Percentiles rank a stretch among this genome's conserved stretches.
Conservation (phyloP, 192 early-diverging fungal species). For the Coemansia sp. region DNA sequence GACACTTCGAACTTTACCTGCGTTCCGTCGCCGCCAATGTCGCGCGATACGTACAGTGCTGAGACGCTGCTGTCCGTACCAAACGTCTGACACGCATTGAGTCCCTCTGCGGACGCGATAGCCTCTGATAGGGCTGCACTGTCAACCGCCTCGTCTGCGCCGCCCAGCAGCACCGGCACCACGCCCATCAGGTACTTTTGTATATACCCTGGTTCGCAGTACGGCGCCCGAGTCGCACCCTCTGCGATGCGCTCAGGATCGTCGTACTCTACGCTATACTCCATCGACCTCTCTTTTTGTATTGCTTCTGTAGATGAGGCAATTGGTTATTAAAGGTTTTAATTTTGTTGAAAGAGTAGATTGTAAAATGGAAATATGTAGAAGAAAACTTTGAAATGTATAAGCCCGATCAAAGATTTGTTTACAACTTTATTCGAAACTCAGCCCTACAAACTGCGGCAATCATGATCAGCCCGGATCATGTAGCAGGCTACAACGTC, state of each 20-base stretch:
- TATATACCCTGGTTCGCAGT: conserved; percentile 62
- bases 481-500: not conserved
- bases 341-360: not conserved
- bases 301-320: conserved; percentile 3
- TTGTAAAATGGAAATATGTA: not conserved
- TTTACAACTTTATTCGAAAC: not conserved
- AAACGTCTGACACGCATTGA: conserved; percentile 72
- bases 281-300: conserved; percentile 19
- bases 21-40: conserved; percentile 36
- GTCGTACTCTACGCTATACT: conserved; percentile 22
- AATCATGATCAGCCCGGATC: not conserved
- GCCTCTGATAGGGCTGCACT: not conserved
- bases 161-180: conserved; percentile 72
- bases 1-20: conserved; percentile 58
- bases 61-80: conserved; percentile 70
- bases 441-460: too few relatives aligned
- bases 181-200: conserved; percentile 71
- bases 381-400: too few relatives aligned
- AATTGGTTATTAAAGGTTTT: not conserved
- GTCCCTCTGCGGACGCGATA: conserved; percentile 61
- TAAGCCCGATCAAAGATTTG: not conserved
- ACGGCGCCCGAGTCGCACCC: conserved; percentile 8
- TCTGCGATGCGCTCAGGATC: conserved; percentile 3
- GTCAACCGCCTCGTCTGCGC: conserved; percentile 13
- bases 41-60: conserved; percentile 78